Conservation (phyloP, 2,329 filamentous ascomycete genomes). For the Phialocephala sp. region DNA sequence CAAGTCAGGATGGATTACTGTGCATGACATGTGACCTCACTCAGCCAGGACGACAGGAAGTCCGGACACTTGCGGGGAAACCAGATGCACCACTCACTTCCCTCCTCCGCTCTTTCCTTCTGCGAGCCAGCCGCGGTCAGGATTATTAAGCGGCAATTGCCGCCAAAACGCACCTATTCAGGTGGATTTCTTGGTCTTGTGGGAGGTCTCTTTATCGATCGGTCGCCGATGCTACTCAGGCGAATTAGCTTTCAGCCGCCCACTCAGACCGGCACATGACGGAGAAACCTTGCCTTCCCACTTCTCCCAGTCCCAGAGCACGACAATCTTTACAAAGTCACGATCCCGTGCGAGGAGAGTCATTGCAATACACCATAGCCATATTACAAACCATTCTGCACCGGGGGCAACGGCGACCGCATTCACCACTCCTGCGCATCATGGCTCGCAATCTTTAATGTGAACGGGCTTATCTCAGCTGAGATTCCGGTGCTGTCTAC, state of each 20-base stretch:
- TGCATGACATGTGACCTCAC: constrained; percentile 4
- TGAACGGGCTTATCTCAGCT: constrained; percentile 26
- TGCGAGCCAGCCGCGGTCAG: background rate
- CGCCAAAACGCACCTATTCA: background rate
- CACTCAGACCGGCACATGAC: background rate
- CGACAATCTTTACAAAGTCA: background rate
- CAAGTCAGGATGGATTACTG: background rate
- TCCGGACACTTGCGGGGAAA: constrained; percentile 1
- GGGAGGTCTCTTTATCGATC: background rate
- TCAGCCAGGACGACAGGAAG: background rate
- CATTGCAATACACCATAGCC: background rate
- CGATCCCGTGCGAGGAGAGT: background rate
- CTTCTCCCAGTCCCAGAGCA: background rate
- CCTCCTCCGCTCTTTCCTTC: background rate
- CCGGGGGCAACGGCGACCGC: background rate
- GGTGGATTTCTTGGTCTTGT: background rate
- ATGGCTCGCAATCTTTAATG: constrained; percentile 15
- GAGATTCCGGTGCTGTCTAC: constrained; percentile 17
- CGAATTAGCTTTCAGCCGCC: background rate
- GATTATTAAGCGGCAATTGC: background rate
- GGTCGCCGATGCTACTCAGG: background rate
- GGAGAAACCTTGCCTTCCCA: constrained; percentile 5
- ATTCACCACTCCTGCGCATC: constrained; percentile 11
- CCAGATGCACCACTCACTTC: background rate
- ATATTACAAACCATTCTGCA: constrained; percentile 4